Evolutionary conservation across 768 basidiomycete species (phyloP).

Genomic region (Candolleomyces aberdarensis): DNA sequence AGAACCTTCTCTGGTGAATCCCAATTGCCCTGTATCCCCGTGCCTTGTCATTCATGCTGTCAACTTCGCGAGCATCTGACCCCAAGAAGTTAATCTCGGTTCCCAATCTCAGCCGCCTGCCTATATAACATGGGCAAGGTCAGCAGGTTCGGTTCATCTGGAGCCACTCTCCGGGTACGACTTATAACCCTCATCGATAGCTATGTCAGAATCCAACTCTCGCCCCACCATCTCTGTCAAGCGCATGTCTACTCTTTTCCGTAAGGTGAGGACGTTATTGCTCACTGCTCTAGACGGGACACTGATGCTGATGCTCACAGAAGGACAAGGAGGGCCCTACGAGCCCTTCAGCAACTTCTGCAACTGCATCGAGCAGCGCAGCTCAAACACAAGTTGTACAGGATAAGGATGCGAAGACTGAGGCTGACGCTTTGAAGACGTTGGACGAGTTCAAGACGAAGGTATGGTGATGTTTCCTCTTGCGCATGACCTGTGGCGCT

Average conservation of each 20-base stretch:
- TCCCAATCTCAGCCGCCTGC: background rate
- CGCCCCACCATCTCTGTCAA: background rate
- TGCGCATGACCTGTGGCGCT: background rate
- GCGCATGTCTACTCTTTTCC: constrained; percentile 10
- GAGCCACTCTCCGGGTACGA: too few species aligned
- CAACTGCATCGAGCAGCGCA: background rate
- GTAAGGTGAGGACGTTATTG: background rate
- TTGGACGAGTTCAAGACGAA: constrained; percentile 42
- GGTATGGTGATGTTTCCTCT: constrained; percentile 20
- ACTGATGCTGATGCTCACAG: background rate
- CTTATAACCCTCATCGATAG: background rate
- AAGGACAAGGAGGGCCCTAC: background rate
- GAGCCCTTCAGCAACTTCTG: background rate
- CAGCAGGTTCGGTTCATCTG: too few species aligned
- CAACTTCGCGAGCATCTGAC: background rate
- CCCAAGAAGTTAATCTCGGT: background rate
- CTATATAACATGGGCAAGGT: background rate
- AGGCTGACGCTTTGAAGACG: constrained; percentile 17
- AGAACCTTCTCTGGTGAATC: background rate
- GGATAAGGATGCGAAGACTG: background rate
- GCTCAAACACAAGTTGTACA: background rate
- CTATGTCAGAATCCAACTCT: background rate
- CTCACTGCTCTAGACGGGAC: background rate
- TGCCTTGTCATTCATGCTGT: constrained; percentile 5
- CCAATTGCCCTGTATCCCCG: background rate